Base-by-base conservation (phyloP, 352 stramenopile species). In the Aphanomyces invadans region DNA sequence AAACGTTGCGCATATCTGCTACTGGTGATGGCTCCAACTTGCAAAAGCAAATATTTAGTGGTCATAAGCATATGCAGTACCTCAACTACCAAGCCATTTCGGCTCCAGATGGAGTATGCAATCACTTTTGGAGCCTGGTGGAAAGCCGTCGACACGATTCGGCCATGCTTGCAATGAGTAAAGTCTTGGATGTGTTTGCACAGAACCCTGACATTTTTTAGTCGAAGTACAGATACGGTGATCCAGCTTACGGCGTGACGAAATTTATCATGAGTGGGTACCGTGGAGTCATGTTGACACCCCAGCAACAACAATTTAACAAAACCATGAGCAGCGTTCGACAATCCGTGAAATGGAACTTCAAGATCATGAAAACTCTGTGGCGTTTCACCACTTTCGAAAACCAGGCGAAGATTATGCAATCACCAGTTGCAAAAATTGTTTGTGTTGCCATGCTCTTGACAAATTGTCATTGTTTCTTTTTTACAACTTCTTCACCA, bases 11-110 rank as follows among this genome's bases (percentile, higher is more conserved):
- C 11, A 64, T 64, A 23, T 10, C 46, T 23, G 1, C 46, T 7
- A 61, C 31, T 21, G n/a, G 56, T 15, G 56, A 64, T 2, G 56
- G 56, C 9, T n/a, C 12, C 11, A 64, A 64, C 2, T 23, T 64
- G 26, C 56, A 64, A 57, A 28, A 36, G 15, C 26, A 64, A 19
- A 32, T 64, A 10, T 64, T 61, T 25, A 64, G 56, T 64, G 56
- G 56, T 9, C 56, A 64, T 2, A 64, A 64, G 61, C 21, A 31
- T 15, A 54, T 54, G 9, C 56, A 57, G 10, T 64, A 31, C 28
- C 56, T 64, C 21, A 64, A 49, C 36, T 64, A 64, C 4, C 56
- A 64, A 64, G 56, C 56, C 29, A 31, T 64, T 9, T 25, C 56
- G 1, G 29, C 56, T 11, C 56, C 56, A 1, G 2, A 64, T 52